These are phyloP conservation scores for Funneliformis caledonium DNA, from an alignment of 371 early-diverging fungal genomes.

Conservation along the genomic window DNA sequence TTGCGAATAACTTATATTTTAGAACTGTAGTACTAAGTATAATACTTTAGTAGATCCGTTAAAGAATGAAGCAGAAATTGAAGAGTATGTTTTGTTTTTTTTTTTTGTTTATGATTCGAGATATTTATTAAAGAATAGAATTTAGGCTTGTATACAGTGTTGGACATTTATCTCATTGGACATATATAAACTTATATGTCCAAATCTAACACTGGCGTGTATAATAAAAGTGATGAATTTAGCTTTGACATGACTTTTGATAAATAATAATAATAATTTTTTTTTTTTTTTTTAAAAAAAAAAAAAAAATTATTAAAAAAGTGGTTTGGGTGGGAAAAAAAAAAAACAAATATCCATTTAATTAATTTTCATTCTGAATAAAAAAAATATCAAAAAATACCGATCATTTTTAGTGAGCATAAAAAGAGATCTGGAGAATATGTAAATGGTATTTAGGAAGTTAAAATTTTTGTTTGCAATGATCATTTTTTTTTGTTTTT, in stretches of 20 bases:
- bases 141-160: no score
- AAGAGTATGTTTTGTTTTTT: conserved; percentile 34
- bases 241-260: neutral
- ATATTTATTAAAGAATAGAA: neutral
- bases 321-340: neutral
- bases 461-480: neutral
- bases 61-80: conserved; percentile 28
- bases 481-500: neutral
- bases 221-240: neutral
- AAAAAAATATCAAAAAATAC: neutral
- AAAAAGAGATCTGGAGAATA: conserved; percentile 32
- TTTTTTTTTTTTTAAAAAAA: no score
- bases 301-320: no score
- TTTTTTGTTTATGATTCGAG: neutral
- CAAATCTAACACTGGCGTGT: no score
- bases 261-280: neutral
- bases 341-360: neutral
- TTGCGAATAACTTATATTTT: neutral
- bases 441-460: conserved; percentile 13
- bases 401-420: conserved; percentile 22
- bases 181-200: no score
- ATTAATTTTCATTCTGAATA: neutral
- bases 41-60: conserved; percentile 32
- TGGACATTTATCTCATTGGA: no score
- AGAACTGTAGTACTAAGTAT: conserved; percentile 30